Base-by-base conservation (phyloP, 345 rosid genomes). In the Populus alba region DNA sequence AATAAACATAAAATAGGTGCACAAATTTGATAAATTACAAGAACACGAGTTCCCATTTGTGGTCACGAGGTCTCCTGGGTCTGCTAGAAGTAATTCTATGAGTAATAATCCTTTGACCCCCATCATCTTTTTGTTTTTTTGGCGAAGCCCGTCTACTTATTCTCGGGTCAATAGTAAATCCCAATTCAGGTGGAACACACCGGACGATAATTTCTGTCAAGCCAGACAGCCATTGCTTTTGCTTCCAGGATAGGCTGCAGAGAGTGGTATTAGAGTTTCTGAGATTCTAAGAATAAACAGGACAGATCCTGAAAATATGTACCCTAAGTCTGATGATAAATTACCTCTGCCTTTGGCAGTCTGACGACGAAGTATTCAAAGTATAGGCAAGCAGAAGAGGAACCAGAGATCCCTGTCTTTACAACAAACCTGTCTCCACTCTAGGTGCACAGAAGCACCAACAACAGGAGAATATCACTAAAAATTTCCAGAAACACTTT, bases 181-280 rank as follows among this genome's bases (percentile, higher is more conserved):
- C 89, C 69, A 92, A 69, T 38, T 82, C 86, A 39, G 91, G 68
- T 51, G 99, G 97, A 38, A 95, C 87, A 38, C 98, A 88, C 87
- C 47, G 91, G 95, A 59, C 87, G 91, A 73, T 93, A 90, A 67
- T 87, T 90, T 80, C 86, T 90, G 86, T 92, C 94, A 15, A 95
- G 94, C 97, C 97, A 93, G 66, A 91, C 94, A 55, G 84, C 96
- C 0, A 84, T 84, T 66, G 86, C 97, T 88, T 91, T 91, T 25
- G 98, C 98, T 81, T 92, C 92, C 85, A 95, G 77, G 67, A 92
- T 80, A 59, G 91, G 89, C 94, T 91, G 90, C 69, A 72, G 15
- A 73, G 66, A 6, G 71, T 9, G 38, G 22, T 43, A 71, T 71
- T 8, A 43, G 68, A 66, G 43, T 16, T 13, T 27, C 27, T 33